Conservation (phyloP, 2,329 filamentous ascomycete genomes). For the Malbranchea zuffiana region DNA sequence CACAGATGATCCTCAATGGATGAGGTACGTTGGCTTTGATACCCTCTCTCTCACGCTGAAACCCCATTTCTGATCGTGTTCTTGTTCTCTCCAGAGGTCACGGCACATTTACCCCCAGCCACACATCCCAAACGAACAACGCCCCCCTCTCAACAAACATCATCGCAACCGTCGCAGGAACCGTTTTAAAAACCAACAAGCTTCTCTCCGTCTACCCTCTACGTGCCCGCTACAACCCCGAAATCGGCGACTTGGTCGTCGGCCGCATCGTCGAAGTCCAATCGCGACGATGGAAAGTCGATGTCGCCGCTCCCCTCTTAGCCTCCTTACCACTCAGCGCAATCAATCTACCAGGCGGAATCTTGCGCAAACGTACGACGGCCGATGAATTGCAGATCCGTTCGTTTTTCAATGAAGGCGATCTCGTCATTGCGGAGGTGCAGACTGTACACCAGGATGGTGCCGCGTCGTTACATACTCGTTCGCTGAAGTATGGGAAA, state of each 20-base stretch:
- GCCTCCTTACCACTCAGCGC: conserved; percentile 74
- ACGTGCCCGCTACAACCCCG: conserved; percentile 83
- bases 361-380: conserved; percentile 79
- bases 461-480: conserved; percentile 76
- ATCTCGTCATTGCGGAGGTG: conserved; percentile 87
- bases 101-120: conserved; percentile 65
- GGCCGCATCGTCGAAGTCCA: conserved; percentile 94
- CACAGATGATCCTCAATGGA: conserved; percentile 85
- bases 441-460: conserved; percentile 81
- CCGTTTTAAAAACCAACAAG: conserved; percentile 88
- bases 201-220: conserved; percentile 83
- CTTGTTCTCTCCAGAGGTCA: conserved; percentile 56
- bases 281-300: conserved; percentile 83
- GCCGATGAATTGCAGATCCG: conserved; percentile 96
- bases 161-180: conserved; percentile 80
- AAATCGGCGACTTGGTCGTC: conserved; percentile 91
- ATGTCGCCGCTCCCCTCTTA: conserved; percentile 78
- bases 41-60: conserved; percentile 1
- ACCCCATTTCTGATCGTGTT: not conserved
- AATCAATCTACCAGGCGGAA: conserved; percentile 91
- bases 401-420: conserved; percentile 92
- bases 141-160: conserved; percentile 51
- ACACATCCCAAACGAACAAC: too few relatives aligned
- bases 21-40: conserved; percentile 47
- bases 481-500: conserved; percentile 88